Base-by-base conservation (phyloP, 306 rosid genomes). In the Styphnolobium japonicum region DNA sequence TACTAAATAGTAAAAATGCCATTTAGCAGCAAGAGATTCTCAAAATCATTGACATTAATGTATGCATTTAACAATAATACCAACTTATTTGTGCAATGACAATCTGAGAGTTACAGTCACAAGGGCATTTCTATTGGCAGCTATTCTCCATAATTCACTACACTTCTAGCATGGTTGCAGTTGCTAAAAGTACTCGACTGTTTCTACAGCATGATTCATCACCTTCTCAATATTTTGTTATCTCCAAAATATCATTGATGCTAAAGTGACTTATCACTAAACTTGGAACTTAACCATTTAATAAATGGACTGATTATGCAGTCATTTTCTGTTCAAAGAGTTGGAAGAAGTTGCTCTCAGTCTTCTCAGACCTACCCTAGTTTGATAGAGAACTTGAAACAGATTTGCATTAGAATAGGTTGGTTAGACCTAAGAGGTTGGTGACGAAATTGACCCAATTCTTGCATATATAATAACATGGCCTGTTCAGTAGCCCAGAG, bases 341-440 rank as follows among this genome's bases (percentile, higher is more conserved):
- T 75, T 79, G 84, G 80, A 86, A 82, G 76, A 75, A 71, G 80
- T 86, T 70, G 52, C 84, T 82, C 82, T 79, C 80, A 71, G 60
- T 55, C 79, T 60, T 71, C 46, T 51, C 10, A 73, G 46, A 37
- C 67, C 80, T 55, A 75, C 76, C 76, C 62, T 43, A 51, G 27
- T 68, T 70, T 85, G 82, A 79, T 36, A 69, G 82, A 78, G 83
- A 85, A 70, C 55, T 51, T 51, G 10, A 68, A 75, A 49, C 80
- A 75, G 1, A 79, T 51, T 22, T 60, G 14, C 52, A 46, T 43
- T 51, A 63, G 7, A 74, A 79, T 27, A 62, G 67, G 62, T 82
- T 85, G 60, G 79, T 85, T 67, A 86, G 71, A 86, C 77, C 74
- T 75, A 75, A 60, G 64, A 60, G 80, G 83, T 83, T 86, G 87